These are phyloP conservation scores for Brettanomyces bruxellensis DNA, from an alignment of 805 yeast genomes.

Conservation along the genomic window DNA sequence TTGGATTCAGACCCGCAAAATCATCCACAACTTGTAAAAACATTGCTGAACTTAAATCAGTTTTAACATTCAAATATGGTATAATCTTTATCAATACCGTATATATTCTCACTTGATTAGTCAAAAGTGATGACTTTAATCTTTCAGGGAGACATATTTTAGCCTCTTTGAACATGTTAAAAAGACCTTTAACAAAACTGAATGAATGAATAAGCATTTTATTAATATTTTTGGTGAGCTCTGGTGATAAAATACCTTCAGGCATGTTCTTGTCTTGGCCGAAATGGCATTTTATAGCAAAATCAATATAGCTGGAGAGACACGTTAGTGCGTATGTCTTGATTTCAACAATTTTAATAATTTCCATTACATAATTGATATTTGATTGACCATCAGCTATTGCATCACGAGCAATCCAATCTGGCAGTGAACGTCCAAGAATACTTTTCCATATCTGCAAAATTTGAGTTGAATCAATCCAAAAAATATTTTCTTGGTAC, in stretches of 20 bases:
- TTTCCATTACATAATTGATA: conserved; percentile 25
- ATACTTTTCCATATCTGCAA: conserved; percentile 56
- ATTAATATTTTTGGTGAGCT: conserved; percentile 22
- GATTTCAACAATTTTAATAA: conserved; percentile 35
- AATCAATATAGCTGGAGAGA: conserved; percentile 43
- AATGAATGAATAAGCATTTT: conserved; percentile 24
- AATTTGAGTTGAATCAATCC: conserved; percentile 49
- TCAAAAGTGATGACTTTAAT: conserved; percentile 1
- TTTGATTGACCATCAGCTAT: conserved; percentile 21
- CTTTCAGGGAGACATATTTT: not conserved
- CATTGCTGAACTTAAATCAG: conserved; percentile 24
- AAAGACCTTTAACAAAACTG: conserved; percentile 2
- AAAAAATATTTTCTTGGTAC: conserved; percentile 34
- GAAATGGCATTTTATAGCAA: conserved; percentile 35
- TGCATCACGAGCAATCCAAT: conserved; percentile 25
- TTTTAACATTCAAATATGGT: conserved; percentile 24
- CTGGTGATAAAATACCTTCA: conserved; percentile 22
- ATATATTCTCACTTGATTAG: conserved; percentile 24
- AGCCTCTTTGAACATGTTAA: not conserved
- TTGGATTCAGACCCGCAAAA: conserved; percentile 17
- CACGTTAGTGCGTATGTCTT: conserved; percentile 54
- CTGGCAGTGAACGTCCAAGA: conserved; percentile 39
- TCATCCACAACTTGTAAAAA: conserved; percentile 25
- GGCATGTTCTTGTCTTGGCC: conserved; percentile 20
- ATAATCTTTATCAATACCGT: conserved; percentile 23